Evolutionary conservation across 2,329 filamentous ascomycete genomes (phyloP).

Genomic region (Fusarium solani-melongenae): DNA sequence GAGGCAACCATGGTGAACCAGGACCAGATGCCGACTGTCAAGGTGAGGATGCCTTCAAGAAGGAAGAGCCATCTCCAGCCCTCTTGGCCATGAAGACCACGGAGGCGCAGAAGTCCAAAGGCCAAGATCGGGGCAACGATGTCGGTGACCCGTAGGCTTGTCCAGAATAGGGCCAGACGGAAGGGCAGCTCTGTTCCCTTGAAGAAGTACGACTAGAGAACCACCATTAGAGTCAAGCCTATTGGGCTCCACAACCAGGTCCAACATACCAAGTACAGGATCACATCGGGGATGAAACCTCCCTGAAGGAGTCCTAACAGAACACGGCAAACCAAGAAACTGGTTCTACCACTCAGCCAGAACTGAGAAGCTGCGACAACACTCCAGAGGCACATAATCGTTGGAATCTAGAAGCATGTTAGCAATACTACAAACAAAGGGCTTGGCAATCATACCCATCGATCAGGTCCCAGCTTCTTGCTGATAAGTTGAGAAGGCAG

Average conservation of each 20-base stretch:
- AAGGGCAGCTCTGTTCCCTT: constrained; percentile 39
- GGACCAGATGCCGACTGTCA: constrained; percentile 31
- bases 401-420: constrained; percentile 54
- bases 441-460: constrained; percentile 52
- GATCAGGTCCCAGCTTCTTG: constrained; percentile 68
- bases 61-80: constrained; percentile 54
- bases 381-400: constrained; percentile 67
- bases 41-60: constrained; percentile 53
- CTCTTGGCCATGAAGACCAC: constrained; percentile 35
- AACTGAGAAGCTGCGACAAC: constrained; percentile 62
- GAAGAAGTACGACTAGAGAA: constrained; percentile 51
- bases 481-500: constrained; percentile 70
- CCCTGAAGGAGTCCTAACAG: constrained; percentile 57
- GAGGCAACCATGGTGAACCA: constrained; percentile 42
- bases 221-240: not conserved
- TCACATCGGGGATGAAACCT: constrained; percentile 59
- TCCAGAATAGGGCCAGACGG: constrained; percentile 32
- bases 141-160: constrained; percentile 16
- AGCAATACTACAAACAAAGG: not conserved
- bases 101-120: constrained; percentile 38
- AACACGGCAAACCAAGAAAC: constrained; percentile 53
- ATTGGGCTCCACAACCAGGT: no score
- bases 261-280: constrained; percentile 16
- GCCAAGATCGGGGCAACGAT: constrained; percentile 38
- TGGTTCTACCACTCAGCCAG: constrained; percentile 51